A percentile compares a stretch with the other conserved stretches of the same genome.
Conservation (phyloP, 805 yeast species). For the Phaffomyces opuntiae region DNA sequence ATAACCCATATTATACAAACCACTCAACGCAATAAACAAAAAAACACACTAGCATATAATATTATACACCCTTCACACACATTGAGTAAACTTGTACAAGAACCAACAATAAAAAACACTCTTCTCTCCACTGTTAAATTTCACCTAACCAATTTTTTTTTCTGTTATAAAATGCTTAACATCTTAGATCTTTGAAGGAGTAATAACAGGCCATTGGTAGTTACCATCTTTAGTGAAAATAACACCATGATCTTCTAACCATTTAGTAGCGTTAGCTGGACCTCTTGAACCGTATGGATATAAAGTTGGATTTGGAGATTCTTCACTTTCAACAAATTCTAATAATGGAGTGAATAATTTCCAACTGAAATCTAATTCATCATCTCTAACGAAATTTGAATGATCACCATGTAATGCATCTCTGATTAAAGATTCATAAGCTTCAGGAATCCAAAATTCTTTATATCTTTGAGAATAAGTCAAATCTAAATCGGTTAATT, state of each 20-base stretch:
- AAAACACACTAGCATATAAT: background rate
- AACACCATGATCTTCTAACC: conserved; percentile 66
- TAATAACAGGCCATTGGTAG: conserved; percentile 90
- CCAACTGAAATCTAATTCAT: conserved; percentile 94
- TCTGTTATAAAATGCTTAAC: too few species aligned
- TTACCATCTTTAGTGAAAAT: conserved; percentile 51
- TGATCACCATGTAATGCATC: conserved; percentile 90
- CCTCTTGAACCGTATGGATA: conserved; percentile 93
- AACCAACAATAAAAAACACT: background rate
- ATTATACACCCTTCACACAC: too few species aligned
- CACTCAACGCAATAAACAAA: background rate
- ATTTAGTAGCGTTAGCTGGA: conserved; percentile 58
- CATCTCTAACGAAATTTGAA: conserved; percentile 96
- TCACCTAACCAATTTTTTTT: background rate
- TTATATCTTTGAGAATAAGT: conserved; percentile 77
- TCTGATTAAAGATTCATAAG: conserved; percentile 91
- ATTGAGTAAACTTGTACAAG: background rate
- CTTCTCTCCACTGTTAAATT: background rate
- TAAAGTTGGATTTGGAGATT: conserved; percentile 56
- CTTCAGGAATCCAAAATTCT: conserved; percentile 94
- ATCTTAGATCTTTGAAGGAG: conserved; percentile 25
- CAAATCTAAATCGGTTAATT: conserved; percentile 85
- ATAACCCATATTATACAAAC: too few species aligned
- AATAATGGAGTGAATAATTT: conserved; percentile 85
- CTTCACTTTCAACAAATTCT: conserved; percentile 64